Base-by-base conservation (phyloP, 2,329 filamentous ascomycete species). In the Fonsecaea pedrosoi region DNA sequence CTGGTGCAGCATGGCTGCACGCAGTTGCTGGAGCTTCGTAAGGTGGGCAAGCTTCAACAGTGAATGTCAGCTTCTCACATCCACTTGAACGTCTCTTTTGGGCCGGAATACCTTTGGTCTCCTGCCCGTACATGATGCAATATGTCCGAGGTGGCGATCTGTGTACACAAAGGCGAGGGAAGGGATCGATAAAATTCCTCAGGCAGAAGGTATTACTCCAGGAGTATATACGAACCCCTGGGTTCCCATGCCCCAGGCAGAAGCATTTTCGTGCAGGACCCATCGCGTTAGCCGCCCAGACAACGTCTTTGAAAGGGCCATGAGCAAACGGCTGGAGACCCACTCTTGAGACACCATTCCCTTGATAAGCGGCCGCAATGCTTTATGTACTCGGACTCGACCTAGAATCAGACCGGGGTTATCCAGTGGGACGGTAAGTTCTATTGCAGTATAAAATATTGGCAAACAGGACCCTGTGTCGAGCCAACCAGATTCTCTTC, bases 81-180 rank as follows among this genome's bases (percentile, higher is more conserved):
- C 45, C 18, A 50, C 25, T 25, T 21, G 21, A 50, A 5, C 45
- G 5, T 10, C 18, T 50, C 45, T 6, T 25, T 4, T 50, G 8
- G 15, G 10, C 35, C 8, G 12, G 35, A 38, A 42, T 45, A 60
- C 57, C 57, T 60, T 60, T 50, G 38, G 18, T 32, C 48, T 54
- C 59, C 40, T 21, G 32, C n/a, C 38, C 37, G 15, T 54, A 38
- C 59, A 61, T 61, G 18, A 45, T 61, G 45, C 10, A 9, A 21
- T 38, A 30, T 30, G 2, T 35, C 40, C 35, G 34, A 18, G 2
- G 21, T 18, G 6, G 4, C 32, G 21, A 6, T n/a, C 54, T 18
- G 8, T 7, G 32, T 37, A 13, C 12, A 12, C 9, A 37, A 35
- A n/a, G 34, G 34, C 7, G 32, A 55, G 3, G 30, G 12, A 55